Evolutionary conservation across 1,139 yeast genomes (phyloP), one percentile per base, ranked within the genome.

Genomic region (Casaregolazyma suthepensis): DNA sequence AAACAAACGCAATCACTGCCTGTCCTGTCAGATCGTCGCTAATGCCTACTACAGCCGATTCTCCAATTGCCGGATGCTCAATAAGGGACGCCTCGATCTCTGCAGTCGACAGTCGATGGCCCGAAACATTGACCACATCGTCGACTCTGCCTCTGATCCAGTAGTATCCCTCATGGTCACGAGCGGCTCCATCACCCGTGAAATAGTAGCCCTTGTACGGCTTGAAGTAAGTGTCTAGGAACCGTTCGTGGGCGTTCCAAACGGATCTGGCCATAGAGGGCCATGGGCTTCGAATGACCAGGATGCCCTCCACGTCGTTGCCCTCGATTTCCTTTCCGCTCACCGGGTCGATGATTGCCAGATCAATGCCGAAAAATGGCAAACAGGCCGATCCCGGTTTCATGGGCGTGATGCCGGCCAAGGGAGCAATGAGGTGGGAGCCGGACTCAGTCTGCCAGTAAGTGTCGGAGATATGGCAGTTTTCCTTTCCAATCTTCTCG

Each of bases 391-490:
- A 86, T 64, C 99, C 99, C 50, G 99, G 98, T 75, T 93, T 93
- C 69, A 93, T 88, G 67, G 97, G 96, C 56, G 88, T 82, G 47
- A 88, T 83, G 72, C 98, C 98, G 42, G 98, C 96, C 65, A 91
- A 74, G 63, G 98, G 96, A 46, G 97, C 93, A 71, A 93, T 89
- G 69, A 93, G 80, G 71, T 93, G 97, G 49, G 97, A 87, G 56
- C 99, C 99, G 17, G 96, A 85, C 76, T 93, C 99, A 29, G 99
- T 93, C 76, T 93, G 97, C 99, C 99, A 93, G 80, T 91, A 90
- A 50, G 99, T 93, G 74, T 93, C 99, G 67, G 93, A 81, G 62
- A 93, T 83, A 56, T 81, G 82, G 73, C 96, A 89, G 69, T 87
- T 81, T 58, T 83, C 81, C 70, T 89, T 87, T 67, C 99, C 99